Percentiles rank a stretch among this genome's conserved stretches.
Conservation (phyloP, 495 filamentous ascomycete genomes). For the Aspergillus affinis region DNA sequence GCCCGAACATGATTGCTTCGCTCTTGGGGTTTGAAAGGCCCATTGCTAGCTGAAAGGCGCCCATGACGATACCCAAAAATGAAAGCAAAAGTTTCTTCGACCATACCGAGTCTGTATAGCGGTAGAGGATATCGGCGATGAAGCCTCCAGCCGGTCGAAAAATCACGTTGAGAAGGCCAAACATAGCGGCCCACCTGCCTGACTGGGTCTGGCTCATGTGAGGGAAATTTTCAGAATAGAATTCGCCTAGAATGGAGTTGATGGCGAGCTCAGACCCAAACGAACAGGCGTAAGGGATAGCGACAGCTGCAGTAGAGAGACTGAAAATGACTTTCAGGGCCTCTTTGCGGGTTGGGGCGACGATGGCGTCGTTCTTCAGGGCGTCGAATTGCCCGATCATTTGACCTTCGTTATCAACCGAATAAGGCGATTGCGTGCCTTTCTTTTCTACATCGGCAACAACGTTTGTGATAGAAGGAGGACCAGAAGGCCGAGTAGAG, state of each 20-base stretch:
- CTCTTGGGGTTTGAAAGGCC: constrained; percentile 61
- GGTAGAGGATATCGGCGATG: constrained; percentile 71
- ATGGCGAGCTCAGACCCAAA: constrained; percentile 86
- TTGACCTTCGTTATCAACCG: constrained; percentile 50
- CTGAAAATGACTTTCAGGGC: constrained; percentile 58
- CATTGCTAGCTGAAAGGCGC: constrained; percentile 68
- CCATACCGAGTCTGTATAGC: constrained; percentile 59
- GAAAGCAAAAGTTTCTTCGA: constrained; percentile 74
- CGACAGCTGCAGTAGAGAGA: constrained; percentile 65
- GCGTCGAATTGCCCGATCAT: constrained; percentile 56
- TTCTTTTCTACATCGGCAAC: constrained; percentile 44
- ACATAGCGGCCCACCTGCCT: constrained; percentile 84
- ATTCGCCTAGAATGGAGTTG: constrained; percentile 77
- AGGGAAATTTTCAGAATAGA: constrained; percentile 78
- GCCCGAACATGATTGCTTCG: constrained; percentile 69
- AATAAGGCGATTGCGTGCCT: constrained; percentile 29
- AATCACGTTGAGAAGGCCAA: constrained; percentile 80
- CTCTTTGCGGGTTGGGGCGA: constrained; percentile 63
- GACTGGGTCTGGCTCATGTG: constrained; percentile 68
- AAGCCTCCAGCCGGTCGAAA: constrained; percentile 75
- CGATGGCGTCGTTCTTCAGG: constrained; percentile 57
- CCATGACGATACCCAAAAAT: constrained; percentile 60
- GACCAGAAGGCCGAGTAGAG: constrained; percentile 31
- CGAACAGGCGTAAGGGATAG: constrained; percentile 76
- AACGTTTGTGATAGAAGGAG: constrained; percentile 42